Percentiles rank a stretch among this genome's conserved stretches.
These are phyloP conservation scores for Parachlorella kessleri DNA, from an alignment of 139 green algal genomes.

Conservation along the genomic window DNA sequence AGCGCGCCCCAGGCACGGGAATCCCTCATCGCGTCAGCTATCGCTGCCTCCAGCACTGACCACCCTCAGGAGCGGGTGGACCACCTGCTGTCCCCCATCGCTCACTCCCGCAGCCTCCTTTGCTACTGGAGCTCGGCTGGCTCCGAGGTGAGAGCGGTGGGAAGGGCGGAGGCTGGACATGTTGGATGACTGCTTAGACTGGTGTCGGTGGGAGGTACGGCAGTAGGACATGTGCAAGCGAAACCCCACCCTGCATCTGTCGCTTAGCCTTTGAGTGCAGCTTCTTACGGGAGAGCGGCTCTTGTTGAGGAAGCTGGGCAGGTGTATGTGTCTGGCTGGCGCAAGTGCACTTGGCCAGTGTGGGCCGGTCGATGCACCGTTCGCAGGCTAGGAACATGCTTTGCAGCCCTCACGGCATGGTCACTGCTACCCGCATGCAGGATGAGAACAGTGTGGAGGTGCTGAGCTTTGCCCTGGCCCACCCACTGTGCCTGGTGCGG, in stretches of 20 bases:
- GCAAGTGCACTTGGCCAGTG: no score
- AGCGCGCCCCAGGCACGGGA: slow-evolving; percentile 10
- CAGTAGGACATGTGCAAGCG: no score
- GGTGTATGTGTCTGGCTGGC: not conserved
- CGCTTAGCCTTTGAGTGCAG: not conserved
- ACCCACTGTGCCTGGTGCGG: slow-evolving; percentile 43
- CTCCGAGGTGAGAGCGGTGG: not conserved
- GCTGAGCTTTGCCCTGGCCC: slow-evolving; percentile 36
- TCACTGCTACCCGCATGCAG: not conserved
- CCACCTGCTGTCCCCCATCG: slow-evolving; percentile 38
- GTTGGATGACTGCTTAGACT: no score
- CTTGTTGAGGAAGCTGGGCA: not conserved
- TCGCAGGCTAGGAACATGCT: not conserved
- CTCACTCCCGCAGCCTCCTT: not conserved
- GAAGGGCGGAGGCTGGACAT: not conserved
- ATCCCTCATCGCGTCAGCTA: slow-evolving; percentile 28
- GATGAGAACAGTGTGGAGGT: slow-evolving; percentile 23
- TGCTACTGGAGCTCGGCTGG: slow-evolving; percentile 33
- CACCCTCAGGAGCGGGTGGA: slow-evolving; percentile 32
- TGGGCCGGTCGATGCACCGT: not conserved
- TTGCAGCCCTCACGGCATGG: not conserved
- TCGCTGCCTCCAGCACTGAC: slow-evolving; percentile 42
- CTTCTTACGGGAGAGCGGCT: not conserved
- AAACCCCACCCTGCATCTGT: not conserved
- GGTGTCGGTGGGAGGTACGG: no score